Base-by-base conservation (phyloP, 1,284 basidiomycete genomes). In the Somion occarium region DNA sequence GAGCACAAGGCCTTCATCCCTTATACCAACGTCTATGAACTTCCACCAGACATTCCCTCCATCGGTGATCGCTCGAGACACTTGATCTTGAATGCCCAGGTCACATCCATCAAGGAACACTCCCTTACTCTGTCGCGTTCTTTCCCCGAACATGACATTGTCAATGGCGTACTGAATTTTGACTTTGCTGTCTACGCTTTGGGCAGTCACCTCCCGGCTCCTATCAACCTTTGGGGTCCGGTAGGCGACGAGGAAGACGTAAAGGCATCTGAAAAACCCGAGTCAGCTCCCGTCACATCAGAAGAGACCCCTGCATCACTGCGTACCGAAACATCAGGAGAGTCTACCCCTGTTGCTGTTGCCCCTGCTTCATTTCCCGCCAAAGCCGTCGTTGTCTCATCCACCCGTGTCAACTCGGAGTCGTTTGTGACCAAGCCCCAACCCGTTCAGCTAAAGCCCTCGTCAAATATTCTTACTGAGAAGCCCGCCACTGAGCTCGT, bases 1-100 rank as follows among this genome's bases (percentile, higher is more conserved):
- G 85, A 86, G 66, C 80, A 87, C 69, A 88, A 88, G 71, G 82
- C 83, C 18, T 66, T 91, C 66, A 80, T 89, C 56, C 85, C 88
- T 0, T 86, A 83, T 64, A 69, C 68, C 52, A 76, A 73, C 57
- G 54, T 78, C 49, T 75, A 77, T 57, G 39, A 55, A n/a, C 43
- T 12, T 19, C 7, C 52, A 15, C 26, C 50, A 15, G n/a, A 38
- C 4, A 19, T 24, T 11, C 45, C 41, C 1, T 26, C 25, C 1
- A 25, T 53, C 25, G 23, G 43, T 26, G 39, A 48, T 9, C 39
- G 53, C 37, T 54, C 56, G 47, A 58, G 61, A 38, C 69, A 70
- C 51, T 46, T 69, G 38, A 62, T 73, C 43, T 63, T 81, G 25
- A 75, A 81, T 50, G 79, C 73, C 3, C 70, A 71, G 9, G 70